Evolutionary conservation across 2,329 filamentous ascomycete genomes (phyloP), one percentile per base, ranked within the genome.

Genomic region (Taxawa tesnikishii): DNA sequence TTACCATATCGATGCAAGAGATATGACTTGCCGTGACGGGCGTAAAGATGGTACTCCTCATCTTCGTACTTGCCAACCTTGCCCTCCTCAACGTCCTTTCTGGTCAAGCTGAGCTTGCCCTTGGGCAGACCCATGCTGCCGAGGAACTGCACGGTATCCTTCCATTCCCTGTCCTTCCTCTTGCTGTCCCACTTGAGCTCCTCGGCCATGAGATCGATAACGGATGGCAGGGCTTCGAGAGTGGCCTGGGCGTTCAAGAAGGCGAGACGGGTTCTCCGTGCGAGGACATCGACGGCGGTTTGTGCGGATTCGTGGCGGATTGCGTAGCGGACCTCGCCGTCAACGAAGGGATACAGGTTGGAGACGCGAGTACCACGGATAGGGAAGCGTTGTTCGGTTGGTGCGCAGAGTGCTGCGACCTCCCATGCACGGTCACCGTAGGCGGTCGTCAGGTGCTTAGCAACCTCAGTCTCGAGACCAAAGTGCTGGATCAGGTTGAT

Each of bases 401-500:
- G 76, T 11, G 70, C 66, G 45, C 81, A 88, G 29, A 94, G 67
- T 1, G 82, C 73, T 6, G 83, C 85, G 14, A 94, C 84, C 11
- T 80, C 79, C 87, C 87, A 94, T 13, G 87, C 84, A 36, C 87
- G 75, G 58, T 94, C 87, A 43, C 88, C 87, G 53, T 94, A 96
- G 35, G 83, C 82, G 50, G 81, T 73, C 10, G 79, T 80, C 19
- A 94, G 68, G 58, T 94, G 85, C 60, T 84, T 82, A 27, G 87
- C 87, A 13, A 94, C 83, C 46, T 93, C 84, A 12, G 83, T 93
- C 58, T 94, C 87, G 35, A 94, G 62, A 41, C 84, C 84, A 51
- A 83, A 94, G 60, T 93, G 83, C 57, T 94, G 85, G 51, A 94
- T 90, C 21, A 94, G 65, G 57, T 88, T 87, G 66, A 94, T 94